Conservation (phyloP, 2,329 filamentous ascomycete genomes). For the Scedosporium apiospermum region DNA sequence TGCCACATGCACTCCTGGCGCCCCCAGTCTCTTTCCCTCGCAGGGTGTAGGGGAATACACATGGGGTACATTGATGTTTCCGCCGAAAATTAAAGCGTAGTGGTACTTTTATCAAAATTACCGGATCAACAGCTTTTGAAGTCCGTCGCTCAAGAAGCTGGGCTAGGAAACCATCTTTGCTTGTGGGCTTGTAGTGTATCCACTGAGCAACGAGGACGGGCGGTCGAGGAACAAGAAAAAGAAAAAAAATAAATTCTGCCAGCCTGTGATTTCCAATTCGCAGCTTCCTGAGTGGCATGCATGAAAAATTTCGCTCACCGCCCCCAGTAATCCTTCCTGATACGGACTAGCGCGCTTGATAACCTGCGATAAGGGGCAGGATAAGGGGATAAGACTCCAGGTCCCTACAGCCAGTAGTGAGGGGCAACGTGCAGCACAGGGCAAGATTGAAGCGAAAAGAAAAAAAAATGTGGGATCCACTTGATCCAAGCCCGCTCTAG, state of each 20-base stretch:
- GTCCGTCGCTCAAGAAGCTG: no score
- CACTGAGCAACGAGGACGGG: not conserved
- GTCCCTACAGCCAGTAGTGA: conserved; percentile 1
- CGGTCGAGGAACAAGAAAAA: not conserved
- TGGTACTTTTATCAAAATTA: no score
- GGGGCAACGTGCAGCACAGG: conserved; percentile 2
- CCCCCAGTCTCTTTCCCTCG: no score
- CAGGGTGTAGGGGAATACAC: no score
- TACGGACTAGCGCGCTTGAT: conserved; percentile 1
- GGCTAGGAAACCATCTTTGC: not conserved
- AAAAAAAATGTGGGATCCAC: not conserved
- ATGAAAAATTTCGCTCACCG: conserved; percentile 3
- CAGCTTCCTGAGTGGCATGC: not conserved
- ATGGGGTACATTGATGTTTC: no score
- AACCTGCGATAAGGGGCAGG: conserved; percentile 3
- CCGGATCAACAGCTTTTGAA: no score
- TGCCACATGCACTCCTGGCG: no score
- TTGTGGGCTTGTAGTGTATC: not conserved
- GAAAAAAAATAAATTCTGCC: conserved; percentile 1
- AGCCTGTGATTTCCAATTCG: not conserved
- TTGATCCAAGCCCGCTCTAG: not conserved
- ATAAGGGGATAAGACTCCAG: not conserved
- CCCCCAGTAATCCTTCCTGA: conserved; percentile 2
- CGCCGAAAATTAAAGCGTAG: no score
- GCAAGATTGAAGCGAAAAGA: not conserved